Base-by-base conservation (phyloP, 2,329 filamentous ascomycete species). In the Fusarium paranaense region DNA sequence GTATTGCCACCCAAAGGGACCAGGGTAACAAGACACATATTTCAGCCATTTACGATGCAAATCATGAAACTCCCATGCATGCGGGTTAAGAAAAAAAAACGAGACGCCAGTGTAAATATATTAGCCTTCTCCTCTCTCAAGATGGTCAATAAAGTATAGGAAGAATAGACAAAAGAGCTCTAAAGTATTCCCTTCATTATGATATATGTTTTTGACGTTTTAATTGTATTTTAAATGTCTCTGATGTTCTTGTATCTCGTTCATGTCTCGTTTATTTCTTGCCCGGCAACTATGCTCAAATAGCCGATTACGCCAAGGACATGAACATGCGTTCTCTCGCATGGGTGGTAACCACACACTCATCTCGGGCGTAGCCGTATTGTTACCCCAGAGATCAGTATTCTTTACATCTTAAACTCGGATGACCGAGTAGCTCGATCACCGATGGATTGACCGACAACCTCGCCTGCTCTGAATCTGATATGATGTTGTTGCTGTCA, bases 401-500 rank as follows among this genome's bases (percentile, higher is more conserved):
- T 30, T 32, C 5, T 33, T 13, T 56, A 6, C 30, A 20, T 56
- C 47, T 13, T n/a, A 14, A 40, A 40, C 20, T 42, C 35, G 22
- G 33, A 30, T 32, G 57, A 30, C 40, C 59, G 38, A 62, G 32
- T n/a, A 38, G 35, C 57, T 59, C 25, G 16, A 59, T 40, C 30
- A 45, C 56, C 35, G 22, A 37, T 58, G 35, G 18, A n/a, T 38
- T 58, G 22, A 58, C 33, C 20, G 54, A 38, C n/a, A 37, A 22
- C 32, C 7, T 33, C 35, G 25, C 22, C 20, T 18, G 22, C 42
- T 22, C 3, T 52, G 33, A 50, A 57, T 65, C 57, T 54, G 40
- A 54, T 40, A 63, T 25, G 47, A 73, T 65, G 45, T 58, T 54
- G 25, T 52, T 20, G 18, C 42, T 47, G 42, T 60, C 63, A 37